phyloP scores from a whole-genome alignment of 768 basidiomycete genomes.

The Suillus cothurnatus region DNA sequence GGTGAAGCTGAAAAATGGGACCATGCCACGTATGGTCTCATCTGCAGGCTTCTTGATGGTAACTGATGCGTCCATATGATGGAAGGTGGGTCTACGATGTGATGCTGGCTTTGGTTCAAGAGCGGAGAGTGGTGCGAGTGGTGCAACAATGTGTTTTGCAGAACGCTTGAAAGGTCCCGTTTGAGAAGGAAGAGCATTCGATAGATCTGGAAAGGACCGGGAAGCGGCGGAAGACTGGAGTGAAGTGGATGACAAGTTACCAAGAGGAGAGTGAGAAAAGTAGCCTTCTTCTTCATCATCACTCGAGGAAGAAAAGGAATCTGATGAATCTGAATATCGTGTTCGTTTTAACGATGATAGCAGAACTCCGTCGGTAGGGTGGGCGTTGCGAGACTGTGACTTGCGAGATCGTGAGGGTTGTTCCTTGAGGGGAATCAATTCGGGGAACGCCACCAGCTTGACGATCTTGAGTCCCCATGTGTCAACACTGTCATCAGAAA shows the following conservation, averaged over 20 bases:
- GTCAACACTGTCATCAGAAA: conserved; percentile 67
- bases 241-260: conserved; percentile 37
- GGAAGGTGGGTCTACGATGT: conserved; percentile 13
- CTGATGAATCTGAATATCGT: conserved; percentile 25
- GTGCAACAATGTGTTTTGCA: conserved; percentile 39
- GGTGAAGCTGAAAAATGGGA: conserved; percentile 83
- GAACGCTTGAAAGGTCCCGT: conserved; percentile 38
- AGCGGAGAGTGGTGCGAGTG: conserved; percentile 36
- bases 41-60: conserved; percentile 16
- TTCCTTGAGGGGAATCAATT: conserved; percentile 52
- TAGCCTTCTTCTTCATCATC: conserved; percentile 52
- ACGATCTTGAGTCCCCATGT: conserved; percentile 78
- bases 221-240: conserved; percentile 38
- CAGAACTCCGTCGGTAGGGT: conserved; percentile 2
- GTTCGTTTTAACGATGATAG: conserved; percentile 14
- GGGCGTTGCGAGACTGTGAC: neutral
- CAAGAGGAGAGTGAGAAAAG: conserved; percentile 57
- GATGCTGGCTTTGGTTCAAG: conserved; percentile 18
- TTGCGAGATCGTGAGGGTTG: conserved; percentile 5
- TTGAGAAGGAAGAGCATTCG: conserved; percentile 29
- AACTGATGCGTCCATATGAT: conserved; percentile 12
- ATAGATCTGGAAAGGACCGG: conserved; percentile 46
- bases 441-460: conserved; percentile 76
- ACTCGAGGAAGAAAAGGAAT: conserved; percentile 28
- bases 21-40: conserved; percentile 19